Conservation (phyloP, 176 grass and related monocot species). For the Thinopyrum elongatum region DNA sequence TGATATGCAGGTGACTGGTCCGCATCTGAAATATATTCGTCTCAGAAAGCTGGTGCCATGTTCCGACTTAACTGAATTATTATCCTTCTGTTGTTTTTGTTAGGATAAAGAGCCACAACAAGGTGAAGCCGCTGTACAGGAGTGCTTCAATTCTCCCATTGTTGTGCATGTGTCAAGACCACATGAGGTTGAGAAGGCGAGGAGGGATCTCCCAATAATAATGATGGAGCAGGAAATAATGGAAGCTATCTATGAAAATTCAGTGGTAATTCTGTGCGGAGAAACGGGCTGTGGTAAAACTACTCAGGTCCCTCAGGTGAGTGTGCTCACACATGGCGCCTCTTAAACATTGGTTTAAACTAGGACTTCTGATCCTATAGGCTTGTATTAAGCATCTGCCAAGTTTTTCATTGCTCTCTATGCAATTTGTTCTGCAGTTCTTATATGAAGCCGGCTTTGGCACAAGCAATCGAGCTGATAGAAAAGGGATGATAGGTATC, state of each 20-base stretch:
- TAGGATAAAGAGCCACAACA: conserved; percentile 47
- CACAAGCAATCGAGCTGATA: conserved; percentile 65
- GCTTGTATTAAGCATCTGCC: conserved; percentile 3
- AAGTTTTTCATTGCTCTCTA: background rate
- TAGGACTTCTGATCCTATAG: conserved; percentile 11
- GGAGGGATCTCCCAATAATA: conserved; percentile 94
- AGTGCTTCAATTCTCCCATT: conserved; percentile 53
- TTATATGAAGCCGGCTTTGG: conserved; percentile 97
- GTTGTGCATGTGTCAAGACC: conserved; percentile 82
- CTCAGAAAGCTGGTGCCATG: conserved; percentile 21
- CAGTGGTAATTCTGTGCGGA: conserved; percentile 86
- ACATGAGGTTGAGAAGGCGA: conserved; percentile 72
- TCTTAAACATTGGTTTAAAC: conserved; percentile 35
- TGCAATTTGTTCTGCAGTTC: conserved; percentile 50
- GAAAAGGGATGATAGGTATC: conserved; percentile 92
- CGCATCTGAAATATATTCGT: background rate
- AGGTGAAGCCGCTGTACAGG: conserved; percentile 31
- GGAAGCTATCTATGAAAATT: conserved; percentile 97
- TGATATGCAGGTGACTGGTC: conserved; percentile 42
- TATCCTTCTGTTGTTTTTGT: conserved; percentile 15
- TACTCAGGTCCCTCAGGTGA: conserved; percentile 95
- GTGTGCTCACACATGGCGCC: conserved; percentile 6
- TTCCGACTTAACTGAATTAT: background rate
- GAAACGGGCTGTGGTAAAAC: conserved; percentile 99
- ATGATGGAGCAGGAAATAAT: conserved; percentile 99